Percentiles rank a stretch among this genome's conserved stretches.
These are phyloP conservation scores for Pythium monospermum DNA, from an alignment of 352 stramenopile species.

Conservation along the genomic window DNA sequence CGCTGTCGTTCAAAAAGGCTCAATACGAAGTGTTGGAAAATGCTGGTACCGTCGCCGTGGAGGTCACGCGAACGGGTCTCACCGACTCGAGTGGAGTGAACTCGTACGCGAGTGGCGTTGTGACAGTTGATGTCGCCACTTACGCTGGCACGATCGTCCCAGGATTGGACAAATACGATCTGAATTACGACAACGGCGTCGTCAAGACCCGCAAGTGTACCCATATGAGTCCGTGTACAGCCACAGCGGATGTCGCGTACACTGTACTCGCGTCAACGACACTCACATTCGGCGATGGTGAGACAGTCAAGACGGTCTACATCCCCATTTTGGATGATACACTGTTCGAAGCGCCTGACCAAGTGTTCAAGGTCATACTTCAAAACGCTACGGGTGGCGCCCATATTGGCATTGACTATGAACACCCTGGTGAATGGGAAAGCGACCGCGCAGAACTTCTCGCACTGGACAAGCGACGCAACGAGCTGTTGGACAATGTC, in stretches of 20 bases:
- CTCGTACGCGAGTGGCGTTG: conserved; percentile 49
- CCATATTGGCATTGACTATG: conserved; percentile 55
- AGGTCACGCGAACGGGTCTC: conserved; percentile 44
- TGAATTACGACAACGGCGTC: conserved; percentile 50
- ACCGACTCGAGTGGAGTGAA: conserved; percentile 43
- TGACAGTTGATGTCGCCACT: conserved; percentile 55
- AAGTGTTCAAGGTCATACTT: conserved; percentile 60
- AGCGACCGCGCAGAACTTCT: conserved; percentile 36
- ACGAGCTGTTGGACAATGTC: conserved; percentile 49
- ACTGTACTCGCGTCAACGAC: conserved; percentile 37
- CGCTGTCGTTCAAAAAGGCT: conserved; percentile 45
- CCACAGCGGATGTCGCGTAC: conserved; percentile 36
- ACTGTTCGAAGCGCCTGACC: conserved; percentile 54
- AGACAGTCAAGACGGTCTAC: conserved; percentile 34
- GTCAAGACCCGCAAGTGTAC: conserved; percentile 46
- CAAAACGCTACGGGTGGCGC: conserved; percentile 41
- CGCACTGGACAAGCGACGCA: conserved; percentile 29
- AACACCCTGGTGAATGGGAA: conserved; percentile 51
- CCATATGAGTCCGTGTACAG: conserved; percentile 63
- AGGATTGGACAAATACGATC: conserved; percentile 37
- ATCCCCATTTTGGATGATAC: conserved; percentile 58
- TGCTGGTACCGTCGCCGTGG: conserved; percentile 32
- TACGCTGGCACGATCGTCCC: conserved; percentile 51
- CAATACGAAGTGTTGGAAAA: conserved; percentile 66
- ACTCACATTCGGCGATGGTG: conserved; percentile 43